Evolutionary conservation across 768 basidiomycete genomes (phyloP).

Genomic region (Mycena haematopus): DNA sequence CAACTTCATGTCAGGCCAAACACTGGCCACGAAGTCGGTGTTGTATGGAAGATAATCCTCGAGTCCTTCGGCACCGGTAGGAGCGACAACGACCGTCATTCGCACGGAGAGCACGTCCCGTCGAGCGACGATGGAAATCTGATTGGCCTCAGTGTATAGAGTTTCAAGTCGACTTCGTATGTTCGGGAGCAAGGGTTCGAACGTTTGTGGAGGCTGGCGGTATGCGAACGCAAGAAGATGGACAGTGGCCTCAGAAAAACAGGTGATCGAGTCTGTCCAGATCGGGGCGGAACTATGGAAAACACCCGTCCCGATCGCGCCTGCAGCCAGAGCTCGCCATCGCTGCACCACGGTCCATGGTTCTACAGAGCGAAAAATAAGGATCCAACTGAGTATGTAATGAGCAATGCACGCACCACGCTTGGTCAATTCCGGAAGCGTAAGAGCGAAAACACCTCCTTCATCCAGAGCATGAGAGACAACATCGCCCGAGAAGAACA

Average conservation of each 20-base stretch:
- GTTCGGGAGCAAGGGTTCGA: constrained; percentile 5
- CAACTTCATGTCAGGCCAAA: constrained; percentile 29
- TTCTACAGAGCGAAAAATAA: constrained; percentile 7
- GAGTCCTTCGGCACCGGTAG: background rate
- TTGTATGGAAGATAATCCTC: constrained; percentile 10
- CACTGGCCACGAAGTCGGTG: background rate
- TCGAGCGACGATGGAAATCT: constrained; percentile 23
- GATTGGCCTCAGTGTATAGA: constrained; percentile 19
- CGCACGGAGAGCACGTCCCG: constrained; percentile 30
- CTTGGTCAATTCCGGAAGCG: constrained; percentile 16
- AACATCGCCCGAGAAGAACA: constrained; percentile 23
- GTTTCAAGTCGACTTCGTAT: background rate
- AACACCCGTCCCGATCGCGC: background rate
- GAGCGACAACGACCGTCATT: constrained; percentile 23
- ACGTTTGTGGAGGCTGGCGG: constrained; percentile 16
- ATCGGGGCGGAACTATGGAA: background rate
- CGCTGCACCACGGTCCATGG: constrained; percentile 28
- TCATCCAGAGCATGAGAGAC: background rate
- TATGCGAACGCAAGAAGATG: constrained; percentile 18
- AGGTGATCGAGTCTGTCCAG: background rate
- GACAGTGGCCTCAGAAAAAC: background rate
- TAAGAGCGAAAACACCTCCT: background rate
- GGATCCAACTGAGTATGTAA: background rate
- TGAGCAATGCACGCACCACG: constrained; percentile 5
- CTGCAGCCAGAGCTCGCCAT: constrained; percentile 27